Conservation (phyloP, 2,329 filamentous ascomycete genomes). For the Blumeria hordei region DNA sequence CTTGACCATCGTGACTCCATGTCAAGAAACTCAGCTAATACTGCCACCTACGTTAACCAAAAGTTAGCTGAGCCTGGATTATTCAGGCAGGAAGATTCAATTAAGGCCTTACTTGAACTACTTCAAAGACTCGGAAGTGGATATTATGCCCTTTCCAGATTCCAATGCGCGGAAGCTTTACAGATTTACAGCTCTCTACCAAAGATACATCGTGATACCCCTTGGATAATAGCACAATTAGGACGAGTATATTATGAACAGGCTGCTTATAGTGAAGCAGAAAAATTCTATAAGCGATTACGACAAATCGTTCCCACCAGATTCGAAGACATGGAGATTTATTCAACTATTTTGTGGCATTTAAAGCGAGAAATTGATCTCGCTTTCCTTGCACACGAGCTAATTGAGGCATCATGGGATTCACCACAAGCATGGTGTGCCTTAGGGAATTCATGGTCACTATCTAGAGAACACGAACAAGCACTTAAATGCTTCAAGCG, state of each 20-base stretch:
- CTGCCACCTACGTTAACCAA: constrained; percentile 8
- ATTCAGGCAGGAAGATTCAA: constrained; percentile 45
- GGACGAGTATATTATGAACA: constrained; percentile 84
- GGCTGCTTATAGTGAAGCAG: constrained; percentile 62
- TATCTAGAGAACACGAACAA: constrained; percentile 81
- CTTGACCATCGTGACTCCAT: constrained; percentile 38
- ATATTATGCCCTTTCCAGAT: constrained; percentile 56
- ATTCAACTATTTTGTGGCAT: constrained; percentile 98
- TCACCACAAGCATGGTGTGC: constrained; percentile 93
- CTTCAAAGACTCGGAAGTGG: constrained; percentile 62
- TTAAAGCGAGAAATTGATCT: constrained; percentile 78
- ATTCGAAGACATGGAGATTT: constrained; percentile 90
- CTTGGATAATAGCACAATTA: constrained; percentile 80
- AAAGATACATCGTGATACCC: constrained; percentile 57
- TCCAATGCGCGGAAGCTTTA: constrained; percentile 54
- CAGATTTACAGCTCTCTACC: constrained; percentile 49
- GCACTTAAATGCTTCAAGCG: constrained; percentile 86
- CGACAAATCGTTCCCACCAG: constrained; percentile 59
- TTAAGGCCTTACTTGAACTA: constrained; percentile 55
- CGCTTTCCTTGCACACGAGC: constrained; percentile 73
- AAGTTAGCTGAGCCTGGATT: constrained; percentile 22
- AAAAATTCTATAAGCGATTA: constrained; percentile 62
- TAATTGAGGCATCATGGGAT: constrained; percentile 67
- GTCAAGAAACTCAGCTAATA: constrained; percentile 7
- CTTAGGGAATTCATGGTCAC: constrained; percentile 80